Percentiles rank a stretch among this genome's conserved stretches.
Conservation (phyloP, 2,329 filamentous ascomycete species). For the Penicillium sp. region DNA sequence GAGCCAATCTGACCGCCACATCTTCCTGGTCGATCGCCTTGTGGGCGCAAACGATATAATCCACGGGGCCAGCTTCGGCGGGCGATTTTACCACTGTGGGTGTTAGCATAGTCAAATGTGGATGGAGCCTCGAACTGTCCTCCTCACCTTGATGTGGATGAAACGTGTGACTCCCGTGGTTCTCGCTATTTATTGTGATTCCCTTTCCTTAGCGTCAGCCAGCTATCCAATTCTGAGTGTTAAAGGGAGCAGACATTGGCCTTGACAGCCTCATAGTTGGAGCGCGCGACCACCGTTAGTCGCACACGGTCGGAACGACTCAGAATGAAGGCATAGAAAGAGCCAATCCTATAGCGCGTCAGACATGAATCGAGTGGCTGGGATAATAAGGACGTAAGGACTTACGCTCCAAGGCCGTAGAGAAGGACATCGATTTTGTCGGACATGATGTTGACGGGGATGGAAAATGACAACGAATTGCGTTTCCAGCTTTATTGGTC, state of each 20-base stretch:
- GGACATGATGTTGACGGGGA: slow-evolving; percentile 28
- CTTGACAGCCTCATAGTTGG: slow-evolving; percentile 51
- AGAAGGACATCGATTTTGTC: slow-evolving; percentile 50
- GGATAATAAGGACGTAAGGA: slow-evolving; percentile 6
- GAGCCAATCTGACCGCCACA: slow-evolving; percentile 40
- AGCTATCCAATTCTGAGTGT: not conserved
- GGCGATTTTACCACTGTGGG: slow-evolving; percentile 43
- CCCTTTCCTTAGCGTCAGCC: slow-evolving; percentile 32
- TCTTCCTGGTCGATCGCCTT: slow-evolving; percentile 48
- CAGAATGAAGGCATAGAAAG: slow-evolving; percentile 62
- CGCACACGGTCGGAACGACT: slow-evolving; percentile 46
- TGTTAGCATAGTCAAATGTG: not conserved
- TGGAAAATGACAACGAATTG: not conserved
- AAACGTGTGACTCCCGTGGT: slow-evolving; percentile 45
- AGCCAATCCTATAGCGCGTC: slow-evolving; percentile 53
- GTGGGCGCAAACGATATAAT: slow-evolving; percentile 46
- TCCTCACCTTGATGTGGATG: slow-evolving; percentile 39
- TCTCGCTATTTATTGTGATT: slow-evolving; percentile 47
- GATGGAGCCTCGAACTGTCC: not conserved
- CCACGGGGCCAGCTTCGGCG: slow-evolving; percentile 36
- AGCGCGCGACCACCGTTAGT: slow-evolving; percentile 50
- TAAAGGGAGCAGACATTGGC: slow-evolving; percentile 34
- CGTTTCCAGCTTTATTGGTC: not conserved
- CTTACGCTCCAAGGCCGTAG: slow-evolving; percentile 60
- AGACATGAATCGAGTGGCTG: not conserved